Evolutionary conservation across 192 early-diverging fungal species (phyloP), one percentile per base, ranked within the genome.

Genomic region (Podila verticillata): DNA sequence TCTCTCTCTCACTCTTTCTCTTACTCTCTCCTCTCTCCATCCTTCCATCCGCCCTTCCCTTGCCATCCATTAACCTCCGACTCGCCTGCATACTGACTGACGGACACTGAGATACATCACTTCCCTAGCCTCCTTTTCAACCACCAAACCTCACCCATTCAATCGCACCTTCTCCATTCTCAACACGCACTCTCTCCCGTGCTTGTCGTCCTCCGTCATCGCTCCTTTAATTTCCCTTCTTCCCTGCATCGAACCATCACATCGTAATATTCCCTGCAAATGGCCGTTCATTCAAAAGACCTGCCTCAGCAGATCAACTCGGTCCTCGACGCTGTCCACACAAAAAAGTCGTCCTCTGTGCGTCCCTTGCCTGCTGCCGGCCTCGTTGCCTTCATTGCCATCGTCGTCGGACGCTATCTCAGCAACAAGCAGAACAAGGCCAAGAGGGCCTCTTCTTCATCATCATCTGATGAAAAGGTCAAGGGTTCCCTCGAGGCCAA

Each of bases 261-360:
- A 36, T 32, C 58, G 8, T 29, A 65, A 49, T 47, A 31, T 24
- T 12, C 20, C 29, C 26, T 19, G 4, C 32, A 34, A n/a, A 79
- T 80, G 77, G 68, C 70, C 22, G 77, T 68, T 48, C 77, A 80
- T 57, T 80, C 77, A 62, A 80, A 80, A 57, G 77, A 80, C 70
- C 61, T 80, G 77, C 77, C 77, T 57, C 59, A 72, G 65, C 77
- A 80, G 70, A 80, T 80, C 77, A 80, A 65, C 70, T 64, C 77
- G 20, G 77, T 80, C 35, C 70, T 80, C 12, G 77, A 80, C 54
- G 64, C 77, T 2, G 66, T 80, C 13, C 77, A 68, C 56, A 35
- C 69, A 1, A 67, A 80, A 54, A 67, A 72, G 32, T 72, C 77
- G 0, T 24, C 49, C 48, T 29, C 51, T 34, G 29, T 57, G n/a